Base-by-base conservation (phyloP, 1,284 basidiomycete genomes). In the Naganishia sp. region DNA sequence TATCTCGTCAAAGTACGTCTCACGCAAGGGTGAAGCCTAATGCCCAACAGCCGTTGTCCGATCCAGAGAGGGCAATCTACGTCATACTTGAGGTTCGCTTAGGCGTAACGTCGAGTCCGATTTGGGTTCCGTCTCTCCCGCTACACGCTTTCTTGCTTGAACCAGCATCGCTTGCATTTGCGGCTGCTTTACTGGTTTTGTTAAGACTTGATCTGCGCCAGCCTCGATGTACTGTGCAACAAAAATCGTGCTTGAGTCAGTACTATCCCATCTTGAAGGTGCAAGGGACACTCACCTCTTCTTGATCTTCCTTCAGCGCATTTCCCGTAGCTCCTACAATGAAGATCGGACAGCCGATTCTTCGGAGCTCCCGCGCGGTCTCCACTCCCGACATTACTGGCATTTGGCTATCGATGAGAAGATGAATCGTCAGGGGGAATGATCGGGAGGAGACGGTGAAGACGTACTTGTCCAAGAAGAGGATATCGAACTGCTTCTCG, bases 371-470 rank as follows among this genome's bases (percentile, higher is more conserved):
- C 59, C 83, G 76, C 2, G 90, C 86, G 36, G 87, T 84, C 70
- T 88, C 87, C 48, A 92, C 79, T 21, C 92, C 92, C 60, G 88
- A 88, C 82, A 90, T 83, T 50, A 90, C 82, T 4, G 90, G 91
- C 82, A 80, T 80, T 75, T 80, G 80, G 68, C 79, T 74, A 63
- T 4, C 3, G 23, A 33, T 18, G 31, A n/a, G 5, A 28, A 61
- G 48, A 5, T 42, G n/a, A 28, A 25, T 11, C 2, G 28, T 39
- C 36, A 25, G 23, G 36, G 15, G 25, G 2, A 46, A 36, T 63
- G 64, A 23, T 31, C 18, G 49, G 42, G 48, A 39, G 11, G 31
- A 21, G 33, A 7, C 36, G 46, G 44, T 1, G 31, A 28, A 45
- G 18, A 73, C 76, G 71, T 68, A 78, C 76, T 94, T 94, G 74